Evolutionary conservation across 2,329 filamentous ascomycete genomes (phyloP), one percentile per base, ranked within the genome.

Genomic region (Fusarium praegraminearum): DNA sequence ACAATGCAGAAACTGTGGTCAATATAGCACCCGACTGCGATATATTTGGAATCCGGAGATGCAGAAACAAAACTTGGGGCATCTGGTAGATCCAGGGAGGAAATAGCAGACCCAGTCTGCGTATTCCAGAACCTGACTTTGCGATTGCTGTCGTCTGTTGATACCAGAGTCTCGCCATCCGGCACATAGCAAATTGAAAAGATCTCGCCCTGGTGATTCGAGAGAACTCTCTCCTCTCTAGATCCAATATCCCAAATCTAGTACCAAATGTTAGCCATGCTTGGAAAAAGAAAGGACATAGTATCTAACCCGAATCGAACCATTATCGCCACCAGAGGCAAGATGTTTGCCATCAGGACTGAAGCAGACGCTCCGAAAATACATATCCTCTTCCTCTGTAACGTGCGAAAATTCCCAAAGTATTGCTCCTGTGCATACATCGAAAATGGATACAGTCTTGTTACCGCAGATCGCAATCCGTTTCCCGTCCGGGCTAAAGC

Each of bases 311-410:
- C 49, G 7, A 16, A 52, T 2, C 0, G 10, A 30, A 22, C 11
- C 3, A 15, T 41, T 24, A 3, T 32, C 12, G 35, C 24, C 16
- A 12, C 4, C 26, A 18, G 13, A 4, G 8, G 26, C 26, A 15
- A 52, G 26, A 12, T 24, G 16, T 3, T 15, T 22, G 4, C 26
- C 26, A 12, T 41, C n/a, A 24, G 49, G 36, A 18, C 36, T 32
- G 13, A 52, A 52, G 26, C 49, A 52, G 7, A 52, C 26, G 10
- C 18, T 38, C 3, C 2, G 7, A 32, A 41, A 7, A 11, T 16
- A 13, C 4, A 13, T 18, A 3, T 22, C 0, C 7, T 7, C 13
- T 5, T 10, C 3, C 1, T 40, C 10, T 18, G 24, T 2, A 3
- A 5, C 16, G 11, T 30, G 9, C 2, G 7, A 6, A 4, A 52